Evolutionary conservation across 768 basidiomycete species (phyloP), one percentile per base, ranked within the genome.

Genomic region (Collybia nuda): DNA sequence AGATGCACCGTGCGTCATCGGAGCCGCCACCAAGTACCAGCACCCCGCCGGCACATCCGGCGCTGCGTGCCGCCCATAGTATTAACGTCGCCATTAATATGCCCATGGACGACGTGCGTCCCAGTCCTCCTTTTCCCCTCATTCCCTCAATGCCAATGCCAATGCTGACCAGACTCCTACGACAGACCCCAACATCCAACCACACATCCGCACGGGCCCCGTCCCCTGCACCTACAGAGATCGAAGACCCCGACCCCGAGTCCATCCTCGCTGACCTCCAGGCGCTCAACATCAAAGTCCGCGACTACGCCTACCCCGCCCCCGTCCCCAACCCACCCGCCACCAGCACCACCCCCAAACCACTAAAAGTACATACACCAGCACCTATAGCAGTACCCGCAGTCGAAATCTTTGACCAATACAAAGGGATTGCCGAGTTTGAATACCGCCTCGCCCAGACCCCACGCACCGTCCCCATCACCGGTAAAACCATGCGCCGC

Each of bases 361-460:
- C 21, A 26, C 51, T 21, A 15, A 24, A 19, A 23, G 49, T 8
- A 21, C 18, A n/a, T 52, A 32, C 32, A 32, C 32, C 32, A 32
- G 5, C 7, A 4, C 32, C 32, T 6, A 9, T 32, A 11, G 56
- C 35, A 22, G 51, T 44, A 21, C 59, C 57, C 17, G 51, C 62
- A 5, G 50, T 66, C 2, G 75, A 74, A 44, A 59, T 72, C 5
- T 78, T 74, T 41, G 71, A 76, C 51, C 75, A 64, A 14, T 66
- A 62, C 49, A 61, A 59, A 22, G 73, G 57, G 7, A 58, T 78
- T 6, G 58, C 66, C 3, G 75, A 78, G 47, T 67, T 67, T 44
- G 76, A 78, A 22, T 74, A 67, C 48, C 67, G 71, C 1, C 64
- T 75, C 47, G 36, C 59, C 2, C 65, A 67, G 24, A 17, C 47